Conservation (phyloP, 176 grass and related monocot genomes). For the Dactylis glomerata region DNA sequence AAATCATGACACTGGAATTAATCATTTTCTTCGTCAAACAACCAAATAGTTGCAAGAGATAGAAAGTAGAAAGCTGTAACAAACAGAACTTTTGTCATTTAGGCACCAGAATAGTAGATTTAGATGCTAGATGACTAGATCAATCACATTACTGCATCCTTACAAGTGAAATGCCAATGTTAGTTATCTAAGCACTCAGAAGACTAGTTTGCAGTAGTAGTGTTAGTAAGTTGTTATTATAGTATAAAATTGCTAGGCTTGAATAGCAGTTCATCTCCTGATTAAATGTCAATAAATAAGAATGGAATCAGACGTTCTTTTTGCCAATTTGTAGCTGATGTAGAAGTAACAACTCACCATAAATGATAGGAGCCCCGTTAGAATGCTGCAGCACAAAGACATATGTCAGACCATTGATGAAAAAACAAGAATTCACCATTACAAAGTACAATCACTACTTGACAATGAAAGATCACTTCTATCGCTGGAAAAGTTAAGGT, state of each 20-base stretch:
- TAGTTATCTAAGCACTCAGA: neutral
- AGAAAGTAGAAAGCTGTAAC: neutral
- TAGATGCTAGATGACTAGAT: neutral
- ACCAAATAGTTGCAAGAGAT: neutral
- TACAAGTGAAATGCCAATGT: neutral
- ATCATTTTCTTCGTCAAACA: neutral
- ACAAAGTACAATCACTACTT: neutral
- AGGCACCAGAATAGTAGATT: neutral
- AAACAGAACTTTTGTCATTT: neutral
- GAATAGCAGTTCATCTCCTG: neutral
- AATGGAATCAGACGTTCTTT: neutral
- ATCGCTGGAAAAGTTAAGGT: neutral
- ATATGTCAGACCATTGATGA: constrained; percentile 29
- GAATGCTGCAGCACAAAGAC: constrained; percentile 71
- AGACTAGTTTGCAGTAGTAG: neutral
- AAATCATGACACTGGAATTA: neutral
- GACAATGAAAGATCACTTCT: neutral
- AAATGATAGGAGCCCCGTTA: constrained; percentile 93
- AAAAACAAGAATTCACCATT: neutral
- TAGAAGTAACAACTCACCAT: constrained; percentile 67
- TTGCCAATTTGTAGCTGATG: neutral
- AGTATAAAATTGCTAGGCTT: neutral
- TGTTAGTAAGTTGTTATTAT: neutral
- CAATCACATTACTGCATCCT: neutral
- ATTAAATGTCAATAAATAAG: neutral